A percentile compares a stretch with the other conserved stretches of the same genome.
Evolutionary conservation across 208 protist genomes (phyloP).

Genomic region (Novymonas esmeraldas): DNA sequence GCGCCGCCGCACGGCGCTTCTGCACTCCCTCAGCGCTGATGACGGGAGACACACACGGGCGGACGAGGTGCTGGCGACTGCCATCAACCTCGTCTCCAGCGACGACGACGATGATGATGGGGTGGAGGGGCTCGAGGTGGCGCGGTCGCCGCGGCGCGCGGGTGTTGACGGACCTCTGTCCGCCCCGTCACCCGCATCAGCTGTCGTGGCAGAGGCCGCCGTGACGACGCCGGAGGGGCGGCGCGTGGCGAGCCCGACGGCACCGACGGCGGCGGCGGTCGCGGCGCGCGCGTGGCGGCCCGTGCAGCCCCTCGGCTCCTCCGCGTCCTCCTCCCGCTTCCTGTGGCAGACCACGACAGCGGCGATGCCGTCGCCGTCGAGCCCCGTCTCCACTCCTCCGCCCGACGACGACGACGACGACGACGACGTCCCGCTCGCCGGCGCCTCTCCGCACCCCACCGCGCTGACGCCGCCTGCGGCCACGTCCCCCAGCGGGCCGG

Average conservation of each 20-base stretch:
- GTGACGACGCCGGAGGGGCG: too few relatives aligned
- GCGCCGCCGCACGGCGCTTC: too few relatives aligned
- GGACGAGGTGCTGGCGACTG: not conserved
- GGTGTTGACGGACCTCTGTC: too few relatives aligned
- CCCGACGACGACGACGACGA: slow-evolving; percentile 6
- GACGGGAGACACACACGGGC: not conserved
- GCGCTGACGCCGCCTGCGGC: not conserved
- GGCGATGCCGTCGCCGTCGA: slow-evolving; percentile 30
- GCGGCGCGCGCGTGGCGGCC: not conserved
- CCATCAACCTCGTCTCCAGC: too few relatives aligned
- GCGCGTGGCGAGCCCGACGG: too few relatives aligned
- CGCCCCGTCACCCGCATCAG: not conserved
- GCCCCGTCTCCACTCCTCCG: slow-evolving; percentile 17
- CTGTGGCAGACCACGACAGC: slow-evolving; percentile 27
- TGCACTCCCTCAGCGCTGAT: not conserved
- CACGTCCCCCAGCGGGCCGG: not conserved
- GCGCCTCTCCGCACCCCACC: not conserved
- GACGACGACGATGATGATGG: not conserved
- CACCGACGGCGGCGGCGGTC: not conserved
- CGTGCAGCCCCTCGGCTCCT: not conserved
- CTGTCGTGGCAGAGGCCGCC: not conserved
- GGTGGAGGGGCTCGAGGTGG: not conserved
- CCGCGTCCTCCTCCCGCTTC: slow-evolving; percentile 5
- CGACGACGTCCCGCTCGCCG: not conserved
- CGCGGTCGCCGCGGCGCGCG: not conserved